phyloP scores from a whole-genome alignment of 495 filamentous ascomycete genomes.

The Aspergillus heteromorphus region DNA sequence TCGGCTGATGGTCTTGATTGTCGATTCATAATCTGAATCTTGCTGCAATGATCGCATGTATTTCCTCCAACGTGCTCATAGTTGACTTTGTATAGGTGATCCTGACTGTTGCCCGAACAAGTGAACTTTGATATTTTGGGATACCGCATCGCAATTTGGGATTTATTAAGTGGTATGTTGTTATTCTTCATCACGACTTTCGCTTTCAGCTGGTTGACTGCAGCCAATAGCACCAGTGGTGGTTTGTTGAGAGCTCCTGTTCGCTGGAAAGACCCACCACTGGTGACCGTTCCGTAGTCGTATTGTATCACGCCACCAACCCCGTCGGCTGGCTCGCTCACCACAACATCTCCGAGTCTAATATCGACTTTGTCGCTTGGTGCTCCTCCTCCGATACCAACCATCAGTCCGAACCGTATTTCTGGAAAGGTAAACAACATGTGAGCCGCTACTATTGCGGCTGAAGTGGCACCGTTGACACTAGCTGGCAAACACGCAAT shows the following conservation, averaged over 20 bases:
- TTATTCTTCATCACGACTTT: background rate
- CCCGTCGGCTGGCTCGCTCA: background rate
- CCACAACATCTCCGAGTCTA: background rate
- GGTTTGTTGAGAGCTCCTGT: background rate
- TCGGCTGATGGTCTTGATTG: background rate
- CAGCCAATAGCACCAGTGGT: background rate
- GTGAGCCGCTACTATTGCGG: background rate
- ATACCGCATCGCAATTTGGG: background rate
- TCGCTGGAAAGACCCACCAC: background rate
- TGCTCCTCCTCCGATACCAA: background rate
- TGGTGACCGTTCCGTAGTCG: background rate
- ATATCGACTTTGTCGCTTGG: background rate
- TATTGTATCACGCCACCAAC: background rate
- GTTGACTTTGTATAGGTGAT: background rate
- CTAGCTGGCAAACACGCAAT: constrained; percentile 27
- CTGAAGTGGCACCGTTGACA: constrained; percentile 20
- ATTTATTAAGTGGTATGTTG: background rate
- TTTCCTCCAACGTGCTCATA: background rate
- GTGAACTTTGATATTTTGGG: background rate
- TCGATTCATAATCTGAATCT: background rate
- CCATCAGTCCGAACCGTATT: background rate
- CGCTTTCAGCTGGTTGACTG: background rate
- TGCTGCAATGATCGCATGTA: background rate
- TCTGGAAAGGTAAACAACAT: background rate
- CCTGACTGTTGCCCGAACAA: background rate